Evolutionary conservation across 139 green algal species (phyloP).

Genomic region (Gonium pectorale): DNA sequence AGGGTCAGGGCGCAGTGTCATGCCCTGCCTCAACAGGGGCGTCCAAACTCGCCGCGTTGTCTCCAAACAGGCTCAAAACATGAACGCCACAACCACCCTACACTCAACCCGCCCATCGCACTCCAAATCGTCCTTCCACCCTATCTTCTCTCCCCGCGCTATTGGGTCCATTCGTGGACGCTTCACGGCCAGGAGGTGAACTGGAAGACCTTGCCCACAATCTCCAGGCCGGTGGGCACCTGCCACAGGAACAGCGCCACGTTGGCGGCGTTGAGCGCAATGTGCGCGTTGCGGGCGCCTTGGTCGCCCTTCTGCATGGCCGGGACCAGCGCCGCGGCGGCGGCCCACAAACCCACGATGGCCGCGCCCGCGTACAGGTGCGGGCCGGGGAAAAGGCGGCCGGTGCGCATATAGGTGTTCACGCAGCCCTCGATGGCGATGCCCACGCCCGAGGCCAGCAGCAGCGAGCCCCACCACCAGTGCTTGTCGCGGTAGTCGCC

Average conservation of each 20-base stretch:
- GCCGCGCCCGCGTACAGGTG: slow-evolving; percentile 94
- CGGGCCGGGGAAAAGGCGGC: slow-evolving; percentile 97
- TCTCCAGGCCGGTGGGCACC: slow-evolving; percentile 95
- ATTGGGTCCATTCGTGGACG: too few relatives aligned
- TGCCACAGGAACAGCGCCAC: slow-evolving; percentile 92
- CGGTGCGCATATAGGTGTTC: slow-evolving; percentile 96
- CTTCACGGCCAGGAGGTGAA: slow-evolving; percentile 56
- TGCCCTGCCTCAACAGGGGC: too few relatives aligned
- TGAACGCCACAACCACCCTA: too few relatives aligned
- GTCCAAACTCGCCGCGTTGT: too few relatives aligned
- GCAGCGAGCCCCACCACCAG: slow-evolving; percentile 80
- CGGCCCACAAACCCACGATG: slow-evolving; percentile 94
- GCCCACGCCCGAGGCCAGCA: slow-evolving; percentile 88
- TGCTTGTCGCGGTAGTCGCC: slow-evolving; percentile 91
- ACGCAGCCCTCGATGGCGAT: slow-evolving; percentile 88
- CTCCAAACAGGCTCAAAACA: too few relatives aligned
- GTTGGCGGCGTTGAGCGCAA: slow-evolving; percentile 92
- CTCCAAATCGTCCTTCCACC: too few relatives aligned
- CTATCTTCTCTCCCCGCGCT: too few relatives aligned
- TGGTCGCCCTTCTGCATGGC: slow-evolving; percentile 98
- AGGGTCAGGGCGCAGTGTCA: too few relatives aligned
- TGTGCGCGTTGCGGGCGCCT: slow-evolving; percentile 89
- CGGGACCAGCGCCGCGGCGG: slow-evolving; percentile 91
- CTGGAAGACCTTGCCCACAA: slow-evolving; percentile 87
- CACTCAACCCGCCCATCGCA: too few relatives aligned